Evolutionary conservation across 768 basidiomycete genomes (phyloP).

Genomic region (Astraeus odoratus): DNA sequence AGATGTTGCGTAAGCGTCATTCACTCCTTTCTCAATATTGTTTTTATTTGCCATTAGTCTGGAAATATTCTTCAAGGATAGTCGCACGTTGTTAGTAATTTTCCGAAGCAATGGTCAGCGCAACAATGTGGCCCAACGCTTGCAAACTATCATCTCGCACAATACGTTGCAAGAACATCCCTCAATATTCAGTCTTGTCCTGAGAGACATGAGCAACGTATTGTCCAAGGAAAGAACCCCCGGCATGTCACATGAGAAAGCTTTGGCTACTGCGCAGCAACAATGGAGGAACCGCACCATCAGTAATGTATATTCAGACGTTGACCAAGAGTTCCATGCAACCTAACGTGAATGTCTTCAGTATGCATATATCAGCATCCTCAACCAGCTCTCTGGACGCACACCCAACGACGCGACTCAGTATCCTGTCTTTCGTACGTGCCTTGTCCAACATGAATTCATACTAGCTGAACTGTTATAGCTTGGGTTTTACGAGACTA

Average conservation of each 20-base stretch:
- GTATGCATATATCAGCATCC: slow-evolving; percentile 84
- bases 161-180: slow-evolving; percentile 29
- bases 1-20: slow-evolving; percentile 71
- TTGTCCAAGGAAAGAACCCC: slow-evolving; percentile 14
- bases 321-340: too few relatives aligned
- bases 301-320: slow-evolving; percentile 61
- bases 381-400: slow-evolving; percentile 89
- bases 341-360: too few relatives aligned
- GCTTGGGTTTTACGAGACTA: slow-evolving; percentile 92
- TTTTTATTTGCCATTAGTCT: slow-evolving; percentile 38
- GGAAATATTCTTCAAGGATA: slow-evolving; percentile 91
- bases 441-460: neutral
- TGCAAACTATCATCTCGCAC: slow-evolving; percentile 42
- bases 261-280: slow-evolving; percentile 62
- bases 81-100: slow-evolving; percentile 77
- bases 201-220: slow-evolving; percentile 31
- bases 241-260: slow-evolving; percentile 23
- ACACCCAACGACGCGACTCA: slow-evolving; percentile 94
- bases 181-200: slow-evolving; percentile 40
- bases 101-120: slow-evolving; percentile 67
- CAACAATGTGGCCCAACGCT: slow-evolving; percentile 48
- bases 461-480: slow-evolving; percentile 20
- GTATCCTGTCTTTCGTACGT: slow-evolving; percentile 84
- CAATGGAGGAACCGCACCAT: slow-evolving; percentile 89
- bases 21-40: neutral